Conservation (phyloP, 2,329 filamentous ascomycete species). For the Diaporthe aspalathi region DNA sequence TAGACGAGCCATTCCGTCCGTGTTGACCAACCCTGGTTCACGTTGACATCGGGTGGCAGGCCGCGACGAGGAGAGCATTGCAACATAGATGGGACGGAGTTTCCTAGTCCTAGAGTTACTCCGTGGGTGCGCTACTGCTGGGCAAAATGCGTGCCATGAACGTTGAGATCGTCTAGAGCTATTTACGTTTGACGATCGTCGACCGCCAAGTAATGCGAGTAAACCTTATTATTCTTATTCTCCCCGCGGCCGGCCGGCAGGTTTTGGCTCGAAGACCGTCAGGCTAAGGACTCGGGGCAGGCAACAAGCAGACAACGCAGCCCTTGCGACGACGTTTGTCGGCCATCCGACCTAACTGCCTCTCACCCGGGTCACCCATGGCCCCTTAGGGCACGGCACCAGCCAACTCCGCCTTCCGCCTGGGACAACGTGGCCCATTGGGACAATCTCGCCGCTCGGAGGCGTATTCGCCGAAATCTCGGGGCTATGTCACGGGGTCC, state of each 20-base stretch:
- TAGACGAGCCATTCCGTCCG: background rate
- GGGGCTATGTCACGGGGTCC: conserved; percentile 12
- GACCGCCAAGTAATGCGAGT: conserved; percentile 30
- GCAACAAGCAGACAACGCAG: conserved; percentile 24
- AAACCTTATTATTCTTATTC: conserved; percentile 33
- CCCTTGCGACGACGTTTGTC: too few species aligned
- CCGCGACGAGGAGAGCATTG: conserved; percentile 5
- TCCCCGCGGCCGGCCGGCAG: background rate
- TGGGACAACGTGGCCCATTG: conserved; percentile 12
- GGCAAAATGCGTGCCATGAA: background rate
- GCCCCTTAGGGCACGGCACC: background rate
- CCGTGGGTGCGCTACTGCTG: conserved; percentile 9
- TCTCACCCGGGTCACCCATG: conserved; percentile 11
- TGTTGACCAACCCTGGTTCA: conserved; percentile 6
- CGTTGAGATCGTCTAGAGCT: conserved; percentile 24
- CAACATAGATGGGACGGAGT: conserved; percentile 13
- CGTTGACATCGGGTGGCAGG: conserved; percentile 24
- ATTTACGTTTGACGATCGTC: conserved; percentile 31
- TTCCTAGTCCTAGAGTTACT: conserved; percentile 14
- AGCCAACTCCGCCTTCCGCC: conserved; percentile 15
- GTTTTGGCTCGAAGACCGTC: conserved; percentile 11
- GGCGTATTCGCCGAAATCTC: conserved; percentile 28
- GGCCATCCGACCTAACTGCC: conserved; percentile 24
- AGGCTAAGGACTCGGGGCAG: conserved; percentile 16
- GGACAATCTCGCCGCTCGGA: conserved; percentile 26